Evolutionary conservation across 148 eudicot genomes (phyloP), one percentile per base, ranked within the genome.

Genomic region (Chenopodium suecicum): DNA sequence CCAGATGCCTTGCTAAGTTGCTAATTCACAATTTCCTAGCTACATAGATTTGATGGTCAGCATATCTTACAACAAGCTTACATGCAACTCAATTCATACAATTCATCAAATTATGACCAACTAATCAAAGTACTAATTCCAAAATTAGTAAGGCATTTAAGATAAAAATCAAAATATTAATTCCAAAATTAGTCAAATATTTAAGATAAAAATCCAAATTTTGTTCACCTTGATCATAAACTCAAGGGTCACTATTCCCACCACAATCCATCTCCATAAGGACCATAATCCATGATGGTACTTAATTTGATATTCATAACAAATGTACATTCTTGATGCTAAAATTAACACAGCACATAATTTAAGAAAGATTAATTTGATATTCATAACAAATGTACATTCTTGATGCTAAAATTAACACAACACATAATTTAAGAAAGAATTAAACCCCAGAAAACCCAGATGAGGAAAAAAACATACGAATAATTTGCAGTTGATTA

Each of bases 381-480:
- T 27, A 27, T 27, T 27, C 29, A 27, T 27, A 27, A 27, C 13
- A 58, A 58, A 63, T 58, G 41, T 48, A 19, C 64, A 47, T 48
- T 31, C 34, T 44, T 50, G 31, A 68, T 27, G 7, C 47, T 48
- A 48, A 7, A 7, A 50, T 50, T 20, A 68, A 25, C 9, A 37
- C 69, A 52, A 41, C 44, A 41, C 1, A 11, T 52, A 20, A 48
- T 78, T 29, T 47, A 67, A 54, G 12, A 62, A 75, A 69, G 58
- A 83, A 81, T 56, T 11, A 75, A 82, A 86, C 76, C 70, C 75
- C 63, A 41, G 17, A 69, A 34, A 80, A 46, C 65, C 23, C 22
- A 80, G 44, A 75, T 74, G 48, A 22, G 34, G 16, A 20, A 4
- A 19, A 73, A 2, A 37, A 84, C 93, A 84, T 89, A 89, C 92